Evolutionary conservation across 2,329 filamentous ascomycete genomes (phyloP).

Genomic region (Arthrobotrys sphaeroides): DNA sequence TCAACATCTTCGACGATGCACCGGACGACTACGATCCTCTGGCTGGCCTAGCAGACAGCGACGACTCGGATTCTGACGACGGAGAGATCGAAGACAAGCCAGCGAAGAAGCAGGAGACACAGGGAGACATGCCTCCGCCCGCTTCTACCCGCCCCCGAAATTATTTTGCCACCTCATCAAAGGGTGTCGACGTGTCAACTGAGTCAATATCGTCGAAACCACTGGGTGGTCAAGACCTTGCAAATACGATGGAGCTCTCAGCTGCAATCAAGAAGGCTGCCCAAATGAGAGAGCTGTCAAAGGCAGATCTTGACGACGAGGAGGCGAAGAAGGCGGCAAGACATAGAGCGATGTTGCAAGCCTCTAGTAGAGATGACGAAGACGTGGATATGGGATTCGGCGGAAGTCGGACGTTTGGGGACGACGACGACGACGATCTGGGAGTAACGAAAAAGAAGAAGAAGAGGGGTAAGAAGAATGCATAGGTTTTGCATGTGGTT

Average conservation of each 20-base stretch:
- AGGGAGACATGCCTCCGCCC: slow-evolving; percentile 55
- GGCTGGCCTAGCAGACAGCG: slow-evolving; percentile 66
- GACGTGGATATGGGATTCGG: slow-evolving; percentile 97
- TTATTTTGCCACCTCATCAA: slow-evolving; percentile 63
- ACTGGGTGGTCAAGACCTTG: slow-evolving; percentile 62
- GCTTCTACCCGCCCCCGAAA: slow-evolving; percentile 65
- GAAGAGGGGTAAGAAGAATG: slow-evolving; percentile 78
- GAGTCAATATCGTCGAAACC: slow-evolving; percentile 61
- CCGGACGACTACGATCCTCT: slow-evolving; percentile 75
- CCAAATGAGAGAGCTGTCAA: slow-evolving; percentile 54
- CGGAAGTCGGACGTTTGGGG: slow-evolving; percentile 78
- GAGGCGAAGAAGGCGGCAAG: slow-evolving; percentile 72
- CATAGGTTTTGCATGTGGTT: slow-evolving; percentile 22
- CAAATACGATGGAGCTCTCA: slow-evolving; percentile 76
- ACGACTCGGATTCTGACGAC: slow-evolving; percentile 62
- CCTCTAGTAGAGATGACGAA: slow-evolving; percentile 80
- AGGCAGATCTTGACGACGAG: slow-evolving; percentile 61
- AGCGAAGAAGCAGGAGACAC: slow-evolving; percentile 54
- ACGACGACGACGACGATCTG: slow-evolving; percentile 73
- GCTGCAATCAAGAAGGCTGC: slow-evolving; percentile 88
- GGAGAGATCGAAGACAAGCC: slow-evolving; percentile 64
- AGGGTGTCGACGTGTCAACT: slow-evolving; percentile 61
- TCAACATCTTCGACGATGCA: slow-evolving; percentile 73
- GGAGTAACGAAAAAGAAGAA: slow-evolving; percentile 71
- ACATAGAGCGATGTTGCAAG: slow-evolving; percentile 77